Conservation (phyloP, 257 asterid genomes). For the Solanum rostratum region DNA sequence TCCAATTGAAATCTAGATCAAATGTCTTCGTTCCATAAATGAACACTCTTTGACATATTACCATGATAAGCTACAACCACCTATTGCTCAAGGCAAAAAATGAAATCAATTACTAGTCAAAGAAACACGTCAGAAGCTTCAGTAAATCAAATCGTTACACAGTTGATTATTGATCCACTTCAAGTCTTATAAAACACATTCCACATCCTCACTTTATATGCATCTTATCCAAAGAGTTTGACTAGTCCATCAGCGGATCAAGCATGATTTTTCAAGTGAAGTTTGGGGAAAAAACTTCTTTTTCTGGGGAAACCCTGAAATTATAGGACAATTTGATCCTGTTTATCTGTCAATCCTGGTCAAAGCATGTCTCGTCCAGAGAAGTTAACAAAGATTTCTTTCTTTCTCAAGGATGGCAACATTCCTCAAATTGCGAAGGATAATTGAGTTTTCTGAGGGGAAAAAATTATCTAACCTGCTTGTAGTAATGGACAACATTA, state of each 20-base stretch:
- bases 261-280: background rate
- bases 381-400: background rate
- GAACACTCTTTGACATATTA: background rate
- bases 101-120: background rate
- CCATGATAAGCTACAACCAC: background rate
- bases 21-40: background rate
- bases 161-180: background rate
- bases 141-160: background rate
- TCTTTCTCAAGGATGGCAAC: background rate
- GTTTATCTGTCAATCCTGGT: background rate
- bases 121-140: background rate
- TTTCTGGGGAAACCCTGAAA: background rate
- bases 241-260: background rate
- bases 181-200: background rate
- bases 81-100: background rate
- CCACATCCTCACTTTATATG: background rate
- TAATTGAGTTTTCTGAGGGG: background rate
- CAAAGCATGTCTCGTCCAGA: background rate
- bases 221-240: background rate
- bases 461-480: conserved; percentile 33
- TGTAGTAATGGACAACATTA: conserved; percentile 19
- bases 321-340: background rate
- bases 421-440: background rate
- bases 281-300: background rate
- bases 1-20: background rate